Base-by-base conservation (phyloP, 2,329 filamentous ascomycete species). In the Colletotrichum somersetense region DNA sequence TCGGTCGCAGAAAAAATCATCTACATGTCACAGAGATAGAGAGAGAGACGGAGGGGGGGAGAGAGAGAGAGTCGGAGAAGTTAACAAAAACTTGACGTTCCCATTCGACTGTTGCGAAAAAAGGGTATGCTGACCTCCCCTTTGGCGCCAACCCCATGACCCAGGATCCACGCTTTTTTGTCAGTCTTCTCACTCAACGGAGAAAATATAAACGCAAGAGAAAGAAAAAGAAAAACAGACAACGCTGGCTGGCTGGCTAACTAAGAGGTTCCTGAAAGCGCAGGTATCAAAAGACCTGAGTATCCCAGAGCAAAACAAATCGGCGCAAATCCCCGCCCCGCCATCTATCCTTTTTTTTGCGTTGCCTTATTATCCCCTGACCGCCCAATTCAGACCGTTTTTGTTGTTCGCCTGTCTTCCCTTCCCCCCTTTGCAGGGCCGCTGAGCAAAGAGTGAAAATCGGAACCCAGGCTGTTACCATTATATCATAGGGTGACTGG, bases 291-390 rank as follows among this genome's bases (percentile, higher is more conserved):
- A 11, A 35, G 38, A 12, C 59, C 23, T 5, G 46, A 40, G 59
- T 38, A 38, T 18, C n/a, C 46, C n/a, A 50, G 35, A 62, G 44
- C 33, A 62, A 62, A 48, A 23, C 46, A 48, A 26, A 40, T 38
- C 16, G 35, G 26, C 8, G 59, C 59, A 62, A 38, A 62, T 23
- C 16, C 14, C 33, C 46, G 20, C 10, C 46, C 33, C n/a, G n/a
- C 59, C 30, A 18, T 52, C 33, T 62, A 62, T 62, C 33, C 33
- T 40, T 23, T 23, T 23, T 16, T 38, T 23, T 23, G 2, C 20
- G 33, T 8, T 57, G 26, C 26, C 2, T 57, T 20, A 12, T 48
- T 3, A 12, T 48, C 4, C 20, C 42, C 40, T 20, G n/a, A n/a
- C 30, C 11, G 40, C 58, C 58, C 42, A 33, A 14, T n/a, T 12